Percentiles rank a stretch among this genome's conserved stretches.
Evolutionary conservation across 495 filamentous ascomycete species (phyloP).

Genomic region (Penicillium silybi): DNA sequence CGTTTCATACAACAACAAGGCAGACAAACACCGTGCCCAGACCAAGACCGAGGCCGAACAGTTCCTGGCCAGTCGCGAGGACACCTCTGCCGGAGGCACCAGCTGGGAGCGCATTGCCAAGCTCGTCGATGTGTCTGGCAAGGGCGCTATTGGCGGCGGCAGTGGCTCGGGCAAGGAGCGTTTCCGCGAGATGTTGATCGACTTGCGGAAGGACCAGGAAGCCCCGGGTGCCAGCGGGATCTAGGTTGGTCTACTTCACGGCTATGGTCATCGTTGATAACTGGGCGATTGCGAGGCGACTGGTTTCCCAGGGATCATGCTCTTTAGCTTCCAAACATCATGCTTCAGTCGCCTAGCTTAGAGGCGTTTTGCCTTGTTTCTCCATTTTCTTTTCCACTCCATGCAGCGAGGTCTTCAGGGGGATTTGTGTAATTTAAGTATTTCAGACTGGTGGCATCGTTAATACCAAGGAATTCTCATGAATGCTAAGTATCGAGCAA

Average conservation of each 20-base stretch:
- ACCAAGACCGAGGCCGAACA: constrained; percentile 90
- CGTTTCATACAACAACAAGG: constrained; percentile 97
- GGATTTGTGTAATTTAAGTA: constrained; percentile 29
- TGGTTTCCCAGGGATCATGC: constrained; percentile 8
- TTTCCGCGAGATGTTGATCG: constrained; percentile 87
- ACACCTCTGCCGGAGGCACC: constrained; percentile 89
- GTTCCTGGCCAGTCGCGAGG: constrained; percentile 81
- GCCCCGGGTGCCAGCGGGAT: constrained; percentile 69
- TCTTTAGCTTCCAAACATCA: constrained; percentile 12
- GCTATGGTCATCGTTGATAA: neutral
- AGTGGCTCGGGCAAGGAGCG: constrained; percentile 87
- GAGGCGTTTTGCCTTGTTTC: constrained; percentile 24
- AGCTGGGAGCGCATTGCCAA: constrained; percentile 99
- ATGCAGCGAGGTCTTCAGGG: constrained; percentile 26
- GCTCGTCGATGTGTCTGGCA: constrained; percentile 92
- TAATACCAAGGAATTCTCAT: constrained; percentile 20
- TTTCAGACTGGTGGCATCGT: constrained; percentile 25
- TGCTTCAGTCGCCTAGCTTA: constrained; percentile 9
- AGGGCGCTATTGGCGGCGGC: constrained; percentile 79
- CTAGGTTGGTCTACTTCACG: constrained; percentile 19
- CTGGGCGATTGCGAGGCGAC: constrained; percentile 1
- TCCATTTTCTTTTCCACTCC: constrained; percentile 27
- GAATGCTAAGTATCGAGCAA: neutral
- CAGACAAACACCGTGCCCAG: constrained; percentile 83
- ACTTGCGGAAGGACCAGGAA: constrained; percentile 88